Conservation (phyloP, 1,139 yeast genomes). For the Yamadazyma sp. region DNA sequence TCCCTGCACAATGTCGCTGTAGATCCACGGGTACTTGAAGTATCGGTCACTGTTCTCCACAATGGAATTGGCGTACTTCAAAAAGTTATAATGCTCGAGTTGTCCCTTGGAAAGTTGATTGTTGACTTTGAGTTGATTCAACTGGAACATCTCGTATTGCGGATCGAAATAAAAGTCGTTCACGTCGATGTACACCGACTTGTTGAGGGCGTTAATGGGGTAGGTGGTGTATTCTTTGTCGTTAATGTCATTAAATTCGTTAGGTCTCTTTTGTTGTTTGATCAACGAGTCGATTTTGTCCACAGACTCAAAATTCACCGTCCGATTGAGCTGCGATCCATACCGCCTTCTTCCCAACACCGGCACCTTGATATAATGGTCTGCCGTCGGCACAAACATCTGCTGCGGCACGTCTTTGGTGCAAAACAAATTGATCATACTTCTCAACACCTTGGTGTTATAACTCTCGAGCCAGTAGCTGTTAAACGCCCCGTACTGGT, state of each 20-base stretch:
- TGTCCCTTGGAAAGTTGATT: constrained; percentile 20
- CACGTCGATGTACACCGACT: constrained; percentile 19
- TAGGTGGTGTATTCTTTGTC: constrained; percentile 5
- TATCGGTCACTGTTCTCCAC: constrained; percentile 34
- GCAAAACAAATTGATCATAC: constrained; percentile 38
- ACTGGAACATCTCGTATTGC: constrained; percentile 26
- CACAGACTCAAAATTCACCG: constrained; percentile 2
- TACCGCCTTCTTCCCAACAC: constrained; percentile 28
- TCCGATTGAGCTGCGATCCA: constrained; percentile 17
- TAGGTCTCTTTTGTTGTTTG: neutral
- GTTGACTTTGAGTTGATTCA: constrained; percentile 21
- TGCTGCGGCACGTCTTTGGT: constrained; percentile 29
- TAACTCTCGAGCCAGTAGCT: constrained; percentile 39
- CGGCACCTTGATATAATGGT: constrained; percentile 28
- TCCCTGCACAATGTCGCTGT: constrained; percentile 39
- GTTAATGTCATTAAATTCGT: constrained; percentile 14
- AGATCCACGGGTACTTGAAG: constrained; percentile 49
- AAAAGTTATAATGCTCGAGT: constrained; percentile 26
- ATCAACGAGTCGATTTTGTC: neutral
- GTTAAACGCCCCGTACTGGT: constrained; percentile 28
- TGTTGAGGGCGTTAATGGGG: constrained; percentile 9
- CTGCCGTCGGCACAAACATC: constrained; percentile 27
- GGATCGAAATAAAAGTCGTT: constrained; percentile 37
- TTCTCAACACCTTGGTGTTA: constrained; percentile 32
- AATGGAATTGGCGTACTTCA: constrained; percentile 27